A percentile compares a stretch with the other conserved stretches of the same genome.
These are phyloP conservation scores for Aleurites moluccanus DNA, from an alignment of 441 rosid genomes.

Conservation along the genomic window DNA sequence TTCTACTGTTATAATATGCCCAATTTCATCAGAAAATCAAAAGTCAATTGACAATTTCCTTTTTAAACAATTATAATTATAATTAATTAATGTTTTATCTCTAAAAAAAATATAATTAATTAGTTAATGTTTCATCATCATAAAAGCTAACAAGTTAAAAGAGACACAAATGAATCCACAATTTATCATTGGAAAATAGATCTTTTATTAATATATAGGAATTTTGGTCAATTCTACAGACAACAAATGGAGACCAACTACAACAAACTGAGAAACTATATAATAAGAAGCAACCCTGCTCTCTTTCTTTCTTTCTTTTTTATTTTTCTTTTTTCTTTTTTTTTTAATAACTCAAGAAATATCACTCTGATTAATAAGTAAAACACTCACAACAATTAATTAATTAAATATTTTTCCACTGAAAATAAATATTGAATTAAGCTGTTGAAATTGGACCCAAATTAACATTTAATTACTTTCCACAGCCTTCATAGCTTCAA, in stretches of 20 bases:
- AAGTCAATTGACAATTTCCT: too few species aligned
- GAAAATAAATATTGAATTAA: constrained; percentile 20
- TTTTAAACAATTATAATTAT: too few species aligned
- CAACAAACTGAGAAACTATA: background rate
- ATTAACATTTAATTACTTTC: constrained; percentile 20
- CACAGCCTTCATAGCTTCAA: constrained; percentile 78
- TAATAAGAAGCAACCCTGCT: background rate
- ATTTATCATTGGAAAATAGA: background rate
- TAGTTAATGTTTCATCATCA: too few species aligned
- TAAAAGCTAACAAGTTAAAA: too few species aligned
- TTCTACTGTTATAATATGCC: too few species aligned
- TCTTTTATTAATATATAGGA: background rate
- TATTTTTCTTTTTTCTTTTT: background rate
- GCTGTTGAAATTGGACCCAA: constrained; percentile 52
- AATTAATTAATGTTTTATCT: too few species aligned
- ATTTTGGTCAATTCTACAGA: background rate
- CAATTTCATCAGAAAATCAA: too few species aligned
- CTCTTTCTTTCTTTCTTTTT: background rate
- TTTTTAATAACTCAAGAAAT: background rate
- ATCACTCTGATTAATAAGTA: background rate
- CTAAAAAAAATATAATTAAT: too few species aligned
- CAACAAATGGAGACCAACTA: background rate
- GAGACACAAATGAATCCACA: too few species aligned
- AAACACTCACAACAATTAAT: background rate
- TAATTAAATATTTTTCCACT: background rate